Evolutionary conservation across 176 grass and related monocot genomes (phyloP).

Genomic region (Musa itinerans): DNA sequence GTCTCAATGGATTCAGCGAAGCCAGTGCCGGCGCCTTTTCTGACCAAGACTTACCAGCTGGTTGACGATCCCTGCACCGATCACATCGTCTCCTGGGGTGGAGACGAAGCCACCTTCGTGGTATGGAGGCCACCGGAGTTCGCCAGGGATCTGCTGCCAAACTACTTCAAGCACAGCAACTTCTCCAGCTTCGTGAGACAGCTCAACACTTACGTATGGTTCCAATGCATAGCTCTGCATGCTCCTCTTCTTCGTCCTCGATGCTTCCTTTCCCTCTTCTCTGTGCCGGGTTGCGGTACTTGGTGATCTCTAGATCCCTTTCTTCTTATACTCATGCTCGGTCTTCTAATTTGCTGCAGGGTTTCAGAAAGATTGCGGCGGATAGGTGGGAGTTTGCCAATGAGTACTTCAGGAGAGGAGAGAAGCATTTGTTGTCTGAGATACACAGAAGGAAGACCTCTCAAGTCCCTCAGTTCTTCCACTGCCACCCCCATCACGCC

Average conservation of each 20-base stretch:
- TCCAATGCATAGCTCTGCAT: too few species aligned
- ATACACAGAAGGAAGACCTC: slow-evolving; percentile 77
- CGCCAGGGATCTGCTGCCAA: slow-evolving; percentile 75
- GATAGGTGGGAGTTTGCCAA: slow-evolving; percentile 98
- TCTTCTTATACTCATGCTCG: neutral
- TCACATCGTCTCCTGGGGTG: slow-evolving; percentile 95
- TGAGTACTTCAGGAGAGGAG: slow-evolving; percentile 91
- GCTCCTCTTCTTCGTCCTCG: neutral
- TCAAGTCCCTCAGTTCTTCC: slow-evolving; percentile 30
- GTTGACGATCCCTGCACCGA: slow-evolving; percentile 98
- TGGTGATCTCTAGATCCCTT: neutral
- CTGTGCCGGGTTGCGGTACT: neutral
- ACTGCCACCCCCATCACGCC: slow-evolving; percentile 13
- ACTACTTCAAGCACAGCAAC: slow-evolving; percentile 99
- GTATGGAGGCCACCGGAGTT: slow-evolving; percentile 87
- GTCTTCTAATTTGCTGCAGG: slow-evolving; percentile 26
- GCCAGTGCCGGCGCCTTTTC: slow-evolving; percentile 78
- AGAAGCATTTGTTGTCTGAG: slow-evolving; percentile 77
- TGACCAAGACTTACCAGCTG: slow-evolving; percentile 95
- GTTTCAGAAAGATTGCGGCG: slow-evolving; percentile 87
- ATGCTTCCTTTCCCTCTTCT: neutral
- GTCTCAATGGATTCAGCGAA: slow-evolving; percentile 69
- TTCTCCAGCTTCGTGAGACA: slow-evolving; percentile 97
- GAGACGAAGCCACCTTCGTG: slow-evolving; percentile 69
- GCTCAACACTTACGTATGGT: slow-evolving; percentile 93